Evolutionary conservation across 2,329 filamentous ascomycete species (phyloP).

Genomic region (Pseudogymnoascus sp.): DNA sequence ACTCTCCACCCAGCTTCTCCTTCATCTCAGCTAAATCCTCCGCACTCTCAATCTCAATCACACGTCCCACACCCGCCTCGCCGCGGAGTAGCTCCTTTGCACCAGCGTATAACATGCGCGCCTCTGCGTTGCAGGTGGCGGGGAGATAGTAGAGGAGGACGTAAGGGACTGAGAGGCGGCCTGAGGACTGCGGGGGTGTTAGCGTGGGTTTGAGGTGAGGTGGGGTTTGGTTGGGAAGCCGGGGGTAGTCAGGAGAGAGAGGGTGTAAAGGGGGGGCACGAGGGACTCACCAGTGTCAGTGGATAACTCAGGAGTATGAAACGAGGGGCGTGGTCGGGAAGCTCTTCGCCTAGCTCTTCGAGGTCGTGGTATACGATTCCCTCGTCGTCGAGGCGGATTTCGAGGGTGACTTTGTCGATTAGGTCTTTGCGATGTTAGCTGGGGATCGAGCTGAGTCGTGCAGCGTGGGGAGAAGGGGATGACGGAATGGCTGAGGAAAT

Average conservation of each 20-base stretch:
- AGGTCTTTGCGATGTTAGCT: constrained; percentile 47
- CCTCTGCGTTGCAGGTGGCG: constrained; percentile 76
- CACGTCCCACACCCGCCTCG: constrained; percentile 78
- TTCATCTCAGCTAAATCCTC: constrained; percentile 82
- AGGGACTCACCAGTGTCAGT: constrained; percentile 60
- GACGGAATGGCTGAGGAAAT: not conserved
- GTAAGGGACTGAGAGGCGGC: constrained; percentile 82
- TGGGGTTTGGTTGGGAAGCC: not conserved
- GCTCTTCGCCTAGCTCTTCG: constrained; percentile 72
- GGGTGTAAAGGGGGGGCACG: not conserved
- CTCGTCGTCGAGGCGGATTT: constrained; percentile 77
- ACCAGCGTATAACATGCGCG: constrained; percentile 89
- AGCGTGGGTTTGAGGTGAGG: not conserved
- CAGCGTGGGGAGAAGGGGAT: not conserved
- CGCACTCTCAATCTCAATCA: constrained; percentile 73
- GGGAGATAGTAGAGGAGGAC: constrained; percentile 93
- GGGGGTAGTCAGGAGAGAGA: too few relatives aligned
- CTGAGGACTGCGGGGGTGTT: constrained; percentile 52
- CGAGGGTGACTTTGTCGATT: constrained; percentile 83
- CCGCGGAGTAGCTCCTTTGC: constrained; percentile 95
- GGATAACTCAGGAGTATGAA: constrained; percentile 90
- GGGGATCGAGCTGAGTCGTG: constrained; percentile 2
- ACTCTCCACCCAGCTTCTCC: constrained; percentile 41
- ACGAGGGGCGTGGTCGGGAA: constrained; percentile 85
- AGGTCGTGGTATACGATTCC: constrained; percentile 71